A percentile compares a stretch with the other conserved stretches of the same genome.
Conservation (phyloP, 768 basidiomycete species). For the Chalciporus sphaerocephalus region DNA sequence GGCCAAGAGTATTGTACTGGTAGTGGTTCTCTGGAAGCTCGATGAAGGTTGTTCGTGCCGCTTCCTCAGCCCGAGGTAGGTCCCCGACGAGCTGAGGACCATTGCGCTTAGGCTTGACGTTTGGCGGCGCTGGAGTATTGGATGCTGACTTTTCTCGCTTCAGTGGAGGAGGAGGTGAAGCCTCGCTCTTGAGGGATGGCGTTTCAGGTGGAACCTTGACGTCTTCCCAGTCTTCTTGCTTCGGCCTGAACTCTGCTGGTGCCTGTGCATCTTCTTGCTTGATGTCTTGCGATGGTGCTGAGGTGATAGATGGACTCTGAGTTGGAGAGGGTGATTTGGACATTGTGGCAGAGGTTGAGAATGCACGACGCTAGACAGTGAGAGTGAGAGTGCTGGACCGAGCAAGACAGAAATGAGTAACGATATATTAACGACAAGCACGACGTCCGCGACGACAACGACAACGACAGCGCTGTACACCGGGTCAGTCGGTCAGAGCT, state of each 20-base stretch:
- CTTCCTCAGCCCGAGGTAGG: slow-evolving; percentile 72
- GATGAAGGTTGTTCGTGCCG: slow-evolving; percentile 66
- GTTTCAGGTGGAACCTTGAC: slow-evolving; percentile 26
- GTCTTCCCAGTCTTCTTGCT: slow-evolving; percentile 23
- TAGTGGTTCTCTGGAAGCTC: slow-evolving; percentile 79
- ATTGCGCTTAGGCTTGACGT: slow-evolving; percentile 34
- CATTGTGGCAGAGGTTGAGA: slow-evolving; percentile 25
- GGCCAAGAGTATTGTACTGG: slow-evolving; percentile 83
- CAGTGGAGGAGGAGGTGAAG: slow-evolving; percentile 27
- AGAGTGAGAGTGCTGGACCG: slow-evolving; percentile 11
- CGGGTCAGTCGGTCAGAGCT: slow-evolving; percentile 12
- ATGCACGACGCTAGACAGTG: slow-evolving; percentile 17
- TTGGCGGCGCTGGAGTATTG: slow-evolving; percentile 34
- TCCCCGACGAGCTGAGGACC: slow-evolving; percentile 71
- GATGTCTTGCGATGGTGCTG: slow-evolving; percentile 8
- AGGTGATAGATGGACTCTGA: slow-evolving; percentile 25
- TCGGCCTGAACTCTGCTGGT: slow-evolving; percentile 6
- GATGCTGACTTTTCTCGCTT: slow-evolving; percentile 34
- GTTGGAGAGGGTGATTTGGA: slow-evolving; percentile 26
- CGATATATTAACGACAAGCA: slow-evolving; percentile 13
- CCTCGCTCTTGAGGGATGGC: slow-evolving; percentile 27
- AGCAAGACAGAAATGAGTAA: slow-evolving; percentile 22
- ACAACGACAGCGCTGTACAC: background rate
- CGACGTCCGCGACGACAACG: slow-evolving; percentile 20
- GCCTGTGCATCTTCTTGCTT: slow-evolving; percentile 13